Base-by-base conservation (phyloP, 768 basidiomycete genomes). In the Russula ochroleuca region DNA sequence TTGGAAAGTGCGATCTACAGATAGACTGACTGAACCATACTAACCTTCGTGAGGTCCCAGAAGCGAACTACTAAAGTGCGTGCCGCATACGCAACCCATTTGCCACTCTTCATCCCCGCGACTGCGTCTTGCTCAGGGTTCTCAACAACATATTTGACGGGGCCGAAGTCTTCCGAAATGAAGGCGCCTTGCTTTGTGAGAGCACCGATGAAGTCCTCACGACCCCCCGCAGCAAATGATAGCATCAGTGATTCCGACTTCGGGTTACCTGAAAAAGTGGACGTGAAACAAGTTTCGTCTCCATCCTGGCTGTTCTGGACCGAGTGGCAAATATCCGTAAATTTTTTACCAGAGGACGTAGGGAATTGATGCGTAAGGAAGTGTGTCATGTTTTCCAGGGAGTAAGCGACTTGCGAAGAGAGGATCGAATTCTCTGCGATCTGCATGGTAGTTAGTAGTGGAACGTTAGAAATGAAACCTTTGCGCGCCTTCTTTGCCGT, bases 51-150 rank as follows among this genome's bases (percentile, higher is more conserved):
- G 37, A 95, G 79, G 57, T 88, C 84, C 85, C 87, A 95, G 80
- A 96, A 94, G 14, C 94, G 84, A 57, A 88, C 71, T 33, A 91
- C 81, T 33, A 93, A 77, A 0, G 88, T 84, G 33, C 86, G 79
- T 9, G 82, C 82, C 2, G 96, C 95, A 68, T 97, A 96, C 0
- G 91, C 87, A 50, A 96, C 81, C 94, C 94, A 98, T 63, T 85
- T 88, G 45, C 88, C 84, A 61, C 85, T 88, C 73, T 83, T 84
- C 84, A 92, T 89, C 64, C 88, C 84, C 19, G 81, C 83, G 55
- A 91, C 84, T 11, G 83, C 76, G 63, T 83, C 73, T 69, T 70
- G 81, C 66, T 77, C 77, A 31, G 62, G 75, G 66, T 71, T 74
- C 63, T 85, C 84, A 31, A 82, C 75, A 53, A 80, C 78, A 70